Conservation (phyloP, 257 asterid genomes). For the Nicotiana noctiflora region DNA sequence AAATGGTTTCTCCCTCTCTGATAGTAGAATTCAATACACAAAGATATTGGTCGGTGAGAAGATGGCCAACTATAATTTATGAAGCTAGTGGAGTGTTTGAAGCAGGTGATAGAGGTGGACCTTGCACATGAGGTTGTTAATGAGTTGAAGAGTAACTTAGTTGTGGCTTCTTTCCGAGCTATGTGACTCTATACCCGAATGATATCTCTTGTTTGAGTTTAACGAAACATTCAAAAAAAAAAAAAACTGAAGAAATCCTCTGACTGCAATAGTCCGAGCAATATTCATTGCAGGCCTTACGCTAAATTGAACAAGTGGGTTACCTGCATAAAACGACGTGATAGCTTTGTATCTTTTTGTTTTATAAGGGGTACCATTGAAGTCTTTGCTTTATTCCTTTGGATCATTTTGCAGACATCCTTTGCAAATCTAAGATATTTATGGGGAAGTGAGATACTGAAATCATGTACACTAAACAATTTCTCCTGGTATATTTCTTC, state of each 20-base stretch:
- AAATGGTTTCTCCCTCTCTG: background rate
- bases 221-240: background rate
- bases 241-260: background rate
- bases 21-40: background rate
- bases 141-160: background rate
- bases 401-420: background rate
- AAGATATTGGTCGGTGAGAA: background rate
- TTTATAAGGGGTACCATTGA: background rate
- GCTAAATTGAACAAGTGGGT: background rate
- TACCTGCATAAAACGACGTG: background rate
- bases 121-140: background rate
- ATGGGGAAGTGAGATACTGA: background rate
- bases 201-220: background rate
- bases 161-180: background rate
- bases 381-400: background rate
- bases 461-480: background rate
- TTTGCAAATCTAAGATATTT: background rate
- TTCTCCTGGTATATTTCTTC: background rate
- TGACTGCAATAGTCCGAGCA: background rate
- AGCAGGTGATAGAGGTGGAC: background rate
- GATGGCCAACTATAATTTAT: background rate
- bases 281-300: background rate
- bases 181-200: background rate
- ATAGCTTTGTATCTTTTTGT: background rate
- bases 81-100: background rate